phyloP scores from a whole-genome alignment of 2,329 filamentous ascomycete genomes.

The Trichoderma brevicompactum region DNA sequence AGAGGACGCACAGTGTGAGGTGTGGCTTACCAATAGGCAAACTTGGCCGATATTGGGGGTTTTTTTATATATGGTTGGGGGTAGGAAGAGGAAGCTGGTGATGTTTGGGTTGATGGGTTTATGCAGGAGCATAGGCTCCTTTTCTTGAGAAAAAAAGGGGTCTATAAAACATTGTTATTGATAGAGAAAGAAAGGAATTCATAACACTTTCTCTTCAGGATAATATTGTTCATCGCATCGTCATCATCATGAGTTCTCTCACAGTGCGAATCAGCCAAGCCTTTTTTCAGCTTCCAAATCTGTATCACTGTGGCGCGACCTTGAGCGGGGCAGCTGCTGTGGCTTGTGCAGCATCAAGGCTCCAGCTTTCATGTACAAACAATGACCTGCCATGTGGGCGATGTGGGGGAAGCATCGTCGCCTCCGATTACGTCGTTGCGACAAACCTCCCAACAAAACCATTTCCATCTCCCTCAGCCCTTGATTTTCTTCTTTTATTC shows the following conservation, averaged over 20 bases:
- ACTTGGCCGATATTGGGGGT: not conserved
- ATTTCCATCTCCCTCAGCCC: not conserved
- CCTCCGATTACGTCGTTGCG: slow-evolving; percentile 19
- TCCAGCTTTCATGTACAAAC: slow-evolving; percentile 14
- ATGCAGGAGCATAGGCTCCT: no score
- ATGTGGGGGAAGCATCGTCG: slow-evolving; percentile 23
- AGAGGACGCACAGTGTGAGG: slow-evolving; percentile 27
- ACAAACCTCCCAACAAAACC: not conserved
- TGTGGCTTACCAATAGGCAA: slow-evolving; percentile 3
- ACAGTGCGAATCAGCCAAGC: not conserved
- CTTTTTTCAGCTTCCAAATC: slow-evolving; percentile 13
- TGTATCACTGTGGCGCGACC: slow-evolving; percentile 37
- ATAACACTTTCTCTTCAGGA: no score
- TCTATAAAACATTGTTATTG: not conserved
- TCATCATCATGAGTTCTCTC: not conserved
- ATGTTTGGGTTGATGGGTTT: not conserved
- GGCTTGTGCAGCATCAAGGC: slow-evolving; percentile 17
- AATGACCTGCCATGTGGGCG: not conserved
- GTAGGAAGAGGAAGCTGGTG: not conserved
- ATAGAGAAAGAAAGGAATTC: no score
- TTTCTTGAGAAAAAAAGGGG: no score
- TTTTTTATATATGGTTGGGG: not conserved
- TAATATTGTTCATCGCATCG: no score
- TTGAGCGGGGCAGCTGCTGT: slow-evolving; percentile 29
- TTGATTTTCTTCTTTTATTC: not conserved